Conservation (phyloP, 371 early-diverging fungal genomes). For the Apophysomyces variabilis region DNA sequence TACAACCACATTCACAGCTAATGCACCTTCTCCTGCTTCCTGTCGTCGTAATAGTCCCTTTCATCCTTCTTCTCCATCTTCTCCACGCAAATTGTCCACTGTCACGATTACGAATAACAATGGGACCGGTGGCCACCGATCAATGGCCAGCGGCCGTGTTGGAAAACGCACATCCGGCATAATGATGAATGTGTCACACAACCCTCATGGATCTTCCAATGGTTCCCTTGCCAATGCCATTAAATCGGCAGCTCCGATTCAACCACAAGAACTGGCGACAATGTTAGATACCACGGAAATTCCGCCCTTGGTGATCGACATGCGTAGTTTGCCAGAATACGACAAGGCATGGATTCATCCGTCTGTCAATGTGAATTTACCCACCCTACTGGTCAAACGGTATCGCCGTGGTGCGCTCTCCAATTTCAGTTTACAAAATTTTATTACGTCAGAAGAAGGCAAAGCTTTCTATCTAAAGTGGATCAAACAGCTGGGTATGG, state of each 20-base stretch:
- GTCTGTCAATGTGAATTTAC: constrained; percentile 64
- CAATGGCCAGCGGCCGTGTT: background rate
- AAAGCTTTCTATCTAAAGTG: constrained; percentile 38
- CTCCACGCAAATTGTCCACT: background rate
- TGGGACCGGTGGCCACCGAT: background rate
- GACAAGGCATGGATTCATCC: constrained; percentile 36
- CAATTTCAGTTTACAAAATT: constrained; percentile 64
- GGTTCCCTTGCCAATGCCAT: constrained; percentile 1
- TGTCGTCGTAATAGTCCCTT: background rate
- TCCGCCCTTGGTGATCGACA: constrained; percentile 48
- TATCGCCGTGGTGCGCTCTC: constrained; percentile 62
- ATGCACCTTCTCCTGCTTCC: no score
- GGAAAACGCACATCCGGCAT: constrained; percentile 2
- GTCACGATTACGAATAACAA: background rate
- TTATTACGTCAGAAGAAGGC: constrained; percentile 64
- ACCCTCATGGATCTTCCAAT: constrained; percentile 1
- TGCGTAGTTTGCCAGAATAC: constrained; percentile 39
- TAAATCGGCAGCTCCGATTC: background rate
- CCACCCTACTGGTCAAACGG: constrained; percentile 60
- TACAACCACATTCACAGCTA: no score
- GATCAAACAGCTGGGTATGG: constrained; percentile 11
- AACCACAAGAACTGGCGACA: background rate
- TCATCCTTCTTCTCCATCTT: constrained; percentile 5
- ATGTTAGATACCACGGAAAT: background rate
- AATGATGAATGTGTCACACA: constrained; percentile 1